Evolutionary conservation across 2,329 filamentous ascomycete species (phyloP), one percentile per base, ranked within the genome.

Genomic region (Colletotrichum filicis): DNA sequence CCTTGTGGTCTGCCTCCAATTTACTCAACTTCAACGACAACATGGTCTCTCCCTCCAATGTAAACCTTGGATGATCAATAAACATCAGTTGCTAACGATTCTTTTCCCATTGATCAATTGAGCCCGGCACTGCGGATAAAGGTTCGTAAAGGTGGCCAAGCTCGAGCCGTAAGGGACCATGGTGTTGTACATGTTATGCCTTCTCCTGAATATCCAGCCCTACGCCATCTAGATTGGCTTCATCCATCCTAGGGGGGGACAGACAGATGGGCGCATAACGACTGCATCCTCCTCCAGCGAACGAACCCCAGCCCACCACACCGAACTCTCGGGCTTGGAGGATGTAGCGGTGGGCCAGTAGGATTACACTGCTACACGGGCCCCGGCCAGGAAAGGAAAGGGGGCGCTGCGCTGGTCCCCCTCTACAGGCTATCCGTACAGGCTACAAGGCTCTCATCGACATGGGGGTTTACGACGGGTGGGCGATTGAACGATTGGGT

Each of bases 271-370:
- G 28, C 37, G 63, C 46, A 67, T 24, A 49, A 49, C 37, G 32
- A 30, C 11, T 32, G 35, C 37, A 56, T 42, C 32, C 19, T 24
- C 22, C 11, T 22, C 56, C 35, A 56, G 52, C 42, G 32, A 49
- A 24, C 42, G 32, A 49, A 24, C 26, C 46, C 26, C n/a, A 55
- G 30, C 19, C 28, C 53, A 16, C 42, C 57, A 58, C 37, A 42
- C 57, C 58, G 68, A 71, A 49, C 22, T 61, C 64, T 62, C 64
- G 64, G 64, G 56, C 68, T 49, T n/a, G 60, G 4, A n/a, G 30
- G 32, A n/a, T 19, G 11, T 1, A 11, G 26, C 26, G 56, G 26
- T 37, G 22, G 19, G 8, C 64, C 64, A 59, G 26, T 58, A 52
- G 46, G n/a, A 26, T 46, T 37, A 28, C 52, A 65, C 11, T 16